Conservation (phyloP, 108 stramenopile genomes). For the Cafeteria roenbergensis region DNA sequence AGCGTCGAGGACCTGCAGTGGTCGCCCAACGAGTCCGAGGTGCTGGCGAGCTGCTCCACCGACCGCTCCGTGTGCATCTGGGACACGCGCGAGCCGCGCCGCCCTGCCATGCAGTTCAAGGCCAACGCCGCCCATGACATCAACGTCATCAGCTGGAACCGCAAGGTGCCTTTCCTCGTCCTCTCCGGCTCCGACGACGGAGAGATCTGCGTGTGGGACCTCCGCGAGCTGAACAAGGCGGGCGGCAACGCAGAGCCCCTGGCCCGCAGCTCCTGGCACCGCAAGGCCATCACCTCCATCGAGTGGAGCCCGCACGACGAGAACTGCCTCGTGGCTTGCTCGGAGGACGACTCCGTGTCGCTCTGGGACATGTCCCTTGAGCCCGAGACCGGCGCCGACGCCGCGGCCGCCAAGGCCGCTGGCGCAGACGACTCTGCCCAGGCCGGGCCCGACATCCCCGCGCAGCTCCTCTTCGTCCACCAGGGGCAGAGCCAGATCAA, state of each 20-base stretch:
- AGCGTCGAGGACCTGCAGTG: slow-evolving; percentile 87
- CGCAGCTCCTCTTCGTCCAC: slow-evolving; percentile 92
- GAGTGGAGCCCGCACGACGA: slow-evolving; percentile 96
- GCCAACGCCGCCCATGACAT: slow-evolving; percentile 61
- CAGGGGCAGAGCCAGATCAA: slow-evolving; percentile 75
- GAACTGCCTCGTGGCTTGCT: slow-evolving; percentile 65
- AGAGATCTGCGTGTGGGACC: slow-evolving; percentile 74
- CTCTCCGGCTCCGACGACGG: slow-evolving; percentile 89
- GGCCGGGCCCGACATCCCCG: slow-evolving; percentile 60
- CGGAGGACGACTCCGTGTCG: slow-evolving; percentile 67
- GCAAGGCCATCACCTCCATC: slow-evolving; percentile 71
- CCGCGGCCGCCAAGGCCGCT: slow-evolving; percentile 6
- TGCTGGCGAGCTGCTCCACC: slow-evolving; percentile 59
- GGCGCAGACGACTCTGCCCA: slow-evolving; percentile 5
- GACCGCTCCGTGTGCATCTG: slow-evolving; percentile 69
- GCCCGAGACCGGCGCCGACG: slow-evolving; percentile 60
- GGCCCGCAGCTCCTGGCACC: slow-evolving; percentile 73
- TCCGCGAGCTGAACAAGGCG: slow-evolving; percentile 54
- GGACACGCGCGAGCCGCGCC: slow-evolving; percentile 63
- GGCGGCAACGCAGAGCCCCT: slow-evolving; percentile 34
- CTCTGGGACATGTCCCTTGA: slow-evolving; percentile 91
- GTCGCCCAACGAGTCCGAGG: slow-evolving; percentile 81
- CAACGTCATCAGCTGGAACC: slow-evolving; percentile 90
- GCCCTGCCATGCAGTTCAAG: slow-evolving; percentile 63
- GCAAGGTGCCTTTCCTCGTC: slow-evolving; percentile 67